A percentile compares a stretch with the other conserved stretches of the same genome.
Evolutionary conservation across 371 early-diverging fungal species (phyloP).

Genomic region (Rhizopus arrhizus): DNA sequence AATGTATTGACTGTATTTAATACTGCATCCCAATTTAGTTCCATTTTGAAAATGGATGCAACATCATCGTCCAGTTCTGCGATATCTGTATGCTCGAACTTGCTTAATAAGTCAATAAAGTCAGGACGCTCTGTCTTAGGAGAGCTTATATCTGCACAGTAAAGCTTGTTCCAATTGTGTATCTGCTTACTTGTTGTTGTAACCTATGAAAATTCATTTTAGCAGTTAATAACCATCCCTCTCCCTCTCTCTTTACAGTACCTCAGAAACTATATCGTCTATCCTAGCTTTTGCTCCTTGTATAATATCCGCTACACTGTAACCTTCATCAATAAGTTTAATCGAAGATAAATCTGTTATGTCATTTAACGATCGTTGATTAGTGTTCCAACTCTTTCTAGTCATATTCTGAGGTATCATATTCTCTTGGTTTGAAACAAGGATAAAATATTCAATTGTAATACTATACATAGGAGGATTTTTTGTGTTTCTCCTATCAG

Average conservation of each 20-base stretch:
- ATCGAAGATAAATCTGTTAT: constrained; percentile 10
- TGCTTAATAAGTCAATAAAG: constrained; percentile 27
- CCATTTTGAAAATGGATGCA: constrained; percentile 22
- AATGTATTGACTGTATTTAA: constrained; percentile 28
- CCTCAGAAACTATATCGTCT: constrained; percentile 43
- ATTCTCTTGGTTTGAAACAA: constrained; percentile 36
- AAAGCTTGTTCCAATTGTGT: constrained; percentile 41
- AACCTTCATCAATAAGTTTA: constrained; percentile 27
- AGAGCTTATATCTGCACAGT: constrained; percentile 18
- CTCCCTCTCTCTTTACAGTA: constrained; percentile 7
- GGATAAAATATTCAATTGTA: constrained; percentile 41
- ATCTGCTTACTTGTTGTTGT: constrained; percentile 34
- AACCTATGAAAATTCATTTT: constrained; percentile 23
- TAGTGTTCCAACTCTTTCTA: constrained; percentile 23
- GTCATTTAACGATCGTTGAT: constrained; percentile 2
- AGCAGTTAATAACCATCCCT: background rate
- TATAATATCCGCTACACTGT: constrained; percentile 36
- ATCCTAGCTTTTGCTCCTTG: constrained; percentile 33
- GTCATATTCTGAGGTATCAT: constrained; percentile 25
- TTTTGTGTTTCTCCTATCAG: background rate
- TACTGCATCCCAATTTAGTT: constrained; percentile 36
- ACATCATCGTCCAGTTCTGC: constrained; percentile 34
- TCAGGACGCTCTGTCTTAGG: constrained; percentile 19
- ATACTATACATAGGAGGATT: background rate
- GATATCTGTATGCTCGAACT: constrained; percentile 39